phyloP scores from a whole-genome alignment of 2,329 filamentous ascomycete genomes.

The Acrocalymma vagum region DNA sequence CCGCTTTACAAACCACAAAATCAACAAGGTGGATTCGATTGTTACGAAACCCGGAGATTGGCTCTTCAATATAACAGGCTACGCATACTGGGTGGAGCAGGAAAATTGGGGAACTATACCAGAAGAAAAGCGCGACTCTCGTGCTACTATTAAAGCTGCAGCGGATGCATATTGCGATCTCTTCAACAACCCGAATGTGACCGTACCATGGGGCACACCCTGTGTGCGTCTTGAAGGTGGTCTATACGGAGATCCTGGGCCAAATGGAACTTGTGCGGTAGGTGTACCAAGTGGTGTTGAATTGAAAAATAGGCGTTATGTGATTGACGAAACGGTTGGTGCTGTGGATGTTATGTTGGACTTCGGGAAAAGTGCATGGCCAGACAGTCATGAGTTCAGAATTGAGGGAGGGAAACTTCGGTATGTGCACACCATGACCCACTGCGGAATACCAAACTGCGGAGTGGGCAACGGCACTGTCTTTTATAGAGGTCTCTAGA shows the following conservation, averaged over 20 bases:
- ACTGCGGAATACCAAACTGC: slow-evolving; percentile 33
- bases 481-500: too few species aligned
- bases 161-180: slow-evolving; percentile 30
- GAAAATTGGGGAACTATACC: slow-evolving; percentile 29
- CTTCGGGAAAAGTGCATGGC: slow-evolving; percentile 30
- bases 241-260: slow-evolving; percentile 29
- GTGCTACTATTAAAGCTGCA: slow-evolving; percentile 22
- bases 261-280: slow-evolving; percentile 27
- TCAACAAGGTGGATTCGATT: slow-evolving; percentile 31
- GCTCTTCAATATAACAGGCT: slow-evolving; percentile 34
- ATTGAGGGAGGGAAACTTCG: slow-evolving; percentile 27
- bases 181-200: slow-evolving; percentile 23
- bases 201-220: slow-evolving; percentile 33
- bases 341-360: slow-evolving; percentile 31
- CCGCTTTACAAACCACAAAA: slow-evolving; percentile 30
- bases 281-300: slow-evolving; percentile 33
- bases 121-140: slow-evolving; percentile 14
- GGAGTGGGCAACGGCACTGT: slow-evolving; percentile 14
- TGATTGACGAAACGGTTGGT: slow-evolving; percentile 33
- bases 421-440: slow-evolving; percentile 38
- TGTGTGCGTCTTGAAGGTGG: slow-evolving; percentile 36
- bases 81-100: slow-evolving; percentile 17
- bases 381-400: slow-evolving; percentile 37
- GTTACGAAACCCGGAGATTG: slow-evolving; percentile 36
- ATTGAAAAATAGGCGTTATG: slow-evolving; percentile 31